phyloP scores from a whole-genome alignment of 495 filamentous ascomycete species.

The Astrothelium macrocarpum region DNA sequence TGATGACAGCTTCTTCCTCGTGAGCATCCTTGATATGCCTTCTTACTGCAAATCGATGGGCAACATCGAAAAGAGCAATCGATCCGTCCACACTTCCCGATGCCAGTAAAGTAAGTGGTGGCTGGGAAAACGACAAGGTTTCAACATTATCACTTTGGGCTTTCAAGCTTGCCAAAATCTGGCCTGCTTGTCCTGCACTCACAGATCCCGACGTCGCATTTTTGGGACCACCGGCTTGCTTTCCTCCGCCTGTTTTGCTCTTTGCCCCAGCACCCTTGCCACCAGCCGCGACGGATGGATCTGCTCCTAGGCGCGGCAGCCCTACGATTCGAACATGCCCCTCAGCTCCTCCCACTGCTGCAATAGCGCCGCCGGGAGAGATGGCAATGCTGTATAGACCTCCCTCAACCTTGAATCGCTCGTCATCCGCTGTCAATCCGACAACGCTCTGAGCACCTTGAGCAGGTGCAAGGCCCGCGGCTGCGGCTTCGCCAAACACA shows the following conservation, averaged over 20 bases:
- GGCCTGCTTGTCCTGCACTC: constrained; percentile 57
- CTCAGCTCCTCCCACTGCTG: constrained; percentile 78
- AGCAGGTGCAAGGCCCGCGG: constrained; percentile 57
- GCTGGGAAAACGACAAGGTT: constrained; percentile 71
- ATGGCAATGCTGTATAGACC: constrained; percentile 81
- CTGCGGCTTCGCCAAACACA: constrained; percentile 73
- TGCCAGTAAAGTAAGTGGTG: constrained; percentile 68
- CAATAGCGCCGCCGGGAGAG: constrained; percentile 63
- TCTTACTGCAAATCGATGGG: constrained; percentile 71
- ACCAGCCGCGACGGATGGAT: constrained; percentile 28
- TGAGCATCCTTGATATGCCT: constrained; percentile 72
- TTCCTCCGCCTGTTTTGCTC: constrained; percentile 34
- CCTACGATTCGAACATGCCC: constrained; percentile 77
- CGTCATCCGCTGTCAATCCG: constrained; percentile 69
- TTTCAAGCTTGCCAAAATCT: constrained; percentile 63
- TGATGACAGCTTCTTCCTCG: constrained; percentile 74
- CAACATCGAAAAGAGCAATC: constrained; percentile 78
- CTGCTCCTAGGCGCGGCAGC: constrained; percentile 55
- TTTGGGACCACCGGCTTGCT: constrained; percentile 22
- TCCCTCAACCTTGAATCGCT: constrained; percentile 84
- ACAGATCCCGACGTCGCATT: constrained; percentile 16
- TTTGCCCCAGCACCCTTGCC: constrained; percentile 37
- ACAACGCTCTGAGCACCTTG: constrained; percentile 60
- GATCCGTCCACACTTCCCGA: constrained; percentile 84
- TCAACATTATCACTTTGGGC: constrained; percentile 74